Evolutionary conservation across 768 basidiomycete species (phyloP), one percentile per base, ranked within the genome.

Genomic region (Phaeolepiota aurea): DNA sequence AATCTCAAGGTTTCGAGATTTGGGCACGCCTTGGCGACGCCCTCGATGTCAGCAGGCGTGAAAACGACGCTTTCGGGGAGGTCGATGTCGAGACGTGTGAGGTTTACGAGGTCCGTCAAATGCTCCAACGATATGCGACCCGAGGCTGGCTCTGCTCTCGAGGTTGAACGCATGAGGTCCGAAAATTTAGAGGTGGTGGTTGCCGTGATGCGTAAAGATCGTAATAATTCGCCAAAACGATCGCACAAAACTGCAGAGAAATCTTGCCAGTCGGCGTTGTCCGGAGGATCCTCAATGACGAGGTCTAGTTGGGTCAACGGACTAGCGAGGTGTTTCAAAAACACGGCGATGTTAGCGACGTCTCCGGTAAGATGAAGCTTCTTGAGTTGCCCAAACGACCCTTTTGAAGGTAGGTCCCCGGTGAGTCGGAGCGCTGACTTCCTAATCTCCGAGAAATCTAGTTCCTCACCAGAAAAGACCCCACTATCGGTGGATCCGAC

Each of bases 271-370:
- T 87, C 84, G 5, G 71, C 72, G 43, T 71, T 71, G 52, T 79
- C 77, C 15, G 83, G 82, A 12, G 86, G 83, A 49, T 88, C 86
- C 47, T 88, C 86, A 48, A 88, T 81, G 55, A 79, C 66, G 28
- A 88, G 74, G 37, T 87, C 86, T 40, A 88, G 67, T 38, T 74
- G 71, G n/a, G 68, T 65, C 52, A 87, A 60, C n/a, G 72, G 67
- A 55, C 74, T 76, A 14, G 76, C 70, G 49, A 87, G 56, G 51
- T 85, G 82, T 49, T 71, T 77, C 48, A 87, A 58, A 65, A 87
- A 88, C 4, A 78, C 76, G 7, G 76, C 74, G 42, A 87, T 75
- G 56, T 79, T 84, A 4, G 74, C 68, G 5, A 75, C 76, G 44
- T 81, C 78, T 43, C 86, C 86, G 1, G 80, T 82, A 20, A 88